Percentiles rank a stretch among this genome's conserved stretches.
Conservation (phyloP, 2,329 filamentous ascomycete genomes). For the Fusarium algeriense region DNA sequence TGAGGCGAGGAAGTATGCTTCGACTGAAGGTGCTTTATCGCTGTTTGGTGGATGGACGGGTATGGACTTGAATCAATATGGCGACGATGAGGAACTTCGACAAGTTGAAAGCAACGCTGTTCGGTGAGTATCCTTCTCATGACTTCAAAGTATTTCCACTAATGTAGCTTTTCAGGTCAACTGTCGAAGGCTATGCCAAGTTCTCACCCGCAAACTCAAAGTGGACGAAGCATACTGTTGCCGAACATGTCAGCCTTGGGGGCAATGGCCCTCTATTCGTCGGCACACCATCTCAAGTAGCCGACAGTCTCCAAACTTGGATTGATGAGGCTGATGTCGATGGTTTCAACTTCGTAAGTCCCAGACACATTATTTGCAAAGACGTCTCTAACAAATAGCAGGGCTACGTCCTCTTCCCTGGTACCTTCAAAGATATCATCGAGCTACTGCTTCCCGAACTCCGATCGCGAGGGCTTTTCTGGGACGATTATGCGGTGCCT, state of each 20-base stretch:
- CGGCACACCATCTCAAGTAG: conserved; percentile 73
- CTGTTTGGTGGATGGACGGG: conserved; percentile 82
- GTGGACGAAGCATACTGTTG: conserved; percentile 80
- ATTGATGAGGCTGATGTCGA: conserved; percentile 77
- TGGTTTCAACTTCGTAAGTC: conserved; percentile 77
- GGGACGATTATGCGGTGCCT: conserved; percentile 64
- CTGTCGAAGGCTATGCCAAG: conserved; percentile 67
- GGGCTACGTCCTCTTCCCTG: conserved; percentile 75
- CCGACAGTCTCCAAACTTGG: conserved; percentile 76
- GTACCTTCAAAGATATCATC: conserved; percentile 75
- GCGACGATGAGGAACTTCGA: conserved; percentile 73
- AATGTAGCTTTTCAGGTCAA: conserved; percentile 54
- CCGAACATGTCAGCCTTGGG: conserved; percentile 75
- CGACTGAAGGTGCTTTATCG: conserved; percentile 72
- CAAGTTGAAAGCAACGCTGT: conserved; percentile 73
- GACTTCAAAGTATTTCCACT: not conserved
- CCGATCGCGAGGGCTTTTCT: conserved; percentile 68
- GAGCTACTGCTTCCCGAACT: conserved; percentile 75
- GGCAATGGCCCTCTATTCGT: conserved; percentile 75
- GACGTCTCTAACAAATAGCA: conserved; percentile 30
- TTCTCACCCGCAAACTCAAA: conserved; percentile 70
- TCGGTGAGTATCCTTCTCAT: conserved; percentile 45
- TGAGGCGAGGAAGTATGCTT: conserved; percentile 71
- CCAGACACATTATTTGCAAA: accelerated
- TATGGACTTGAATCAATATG: conserved; percentile 67